Percentiles rank a stretch among this genome's conserved stretches.
phyloP scores from a whole-genome alignment of 345 rosid genomes.

The Salix brachista region DNA sequence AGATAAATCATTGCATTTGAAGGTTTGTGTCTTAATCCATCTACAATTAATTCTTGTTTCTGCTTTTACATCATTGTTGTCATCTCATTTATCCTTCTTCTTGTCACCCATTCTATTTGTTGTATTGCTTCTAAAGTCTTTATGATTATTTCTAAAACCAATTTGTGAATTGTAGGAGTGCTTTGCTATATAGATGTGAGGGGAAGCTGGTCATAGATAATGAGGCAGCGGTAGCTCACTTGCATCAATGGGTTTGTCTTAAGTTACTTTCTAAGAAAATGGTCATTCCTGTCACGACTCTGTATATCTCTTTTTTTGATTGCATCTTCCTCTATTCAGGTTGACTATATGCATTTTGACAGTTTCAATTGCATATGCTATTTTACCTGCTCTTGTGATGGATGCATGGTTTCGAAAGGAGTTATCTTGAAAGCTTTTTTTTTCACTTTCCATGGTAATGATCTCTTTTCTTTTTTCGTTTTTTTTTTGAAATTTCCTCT shows the following conservation, averaged over 20 bases:
- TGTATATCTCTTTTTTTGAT: not conserved
- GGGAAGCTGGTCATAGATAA: no score
- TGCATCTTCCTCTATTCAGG: not conserved
- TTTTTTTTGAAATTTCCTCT: no score
- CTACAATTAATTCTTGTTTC: not conserved
- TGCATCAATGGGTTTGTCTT: not conserved
- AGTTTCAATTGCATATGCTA: not conserved
- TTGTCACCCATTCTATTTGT: not conserved
- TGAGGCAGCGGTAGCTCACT: not conserved
- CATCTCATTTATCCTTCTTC: not conserved
- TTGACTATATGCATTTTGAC: not conserved
- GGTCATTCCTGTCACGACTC: not conserved
- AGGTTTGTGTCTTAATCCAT: conserved; percentile 3
- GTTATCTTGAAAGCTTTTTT: not conserved
- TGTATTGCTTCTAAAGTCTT: not conserved
- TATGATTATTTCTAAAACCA: not conserved
- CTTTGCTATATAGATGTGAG: not conserved
- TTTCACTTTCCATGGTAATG: not conserved
- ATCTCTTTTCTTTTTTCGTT: not conserved
- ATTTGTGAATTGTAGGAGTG: not conserved
- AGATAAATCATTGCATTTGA: not conserved
- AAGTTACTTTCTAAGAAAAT: not conserved
- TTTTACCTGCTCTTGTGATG: not conserved
- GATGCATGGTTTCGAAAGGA: not conserved
- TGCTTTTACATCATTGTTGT: not conserved